Conservation (phyloP, 495 filamentous ascomycete genomes). For the Talaromyces nanjingensis region DNA sequence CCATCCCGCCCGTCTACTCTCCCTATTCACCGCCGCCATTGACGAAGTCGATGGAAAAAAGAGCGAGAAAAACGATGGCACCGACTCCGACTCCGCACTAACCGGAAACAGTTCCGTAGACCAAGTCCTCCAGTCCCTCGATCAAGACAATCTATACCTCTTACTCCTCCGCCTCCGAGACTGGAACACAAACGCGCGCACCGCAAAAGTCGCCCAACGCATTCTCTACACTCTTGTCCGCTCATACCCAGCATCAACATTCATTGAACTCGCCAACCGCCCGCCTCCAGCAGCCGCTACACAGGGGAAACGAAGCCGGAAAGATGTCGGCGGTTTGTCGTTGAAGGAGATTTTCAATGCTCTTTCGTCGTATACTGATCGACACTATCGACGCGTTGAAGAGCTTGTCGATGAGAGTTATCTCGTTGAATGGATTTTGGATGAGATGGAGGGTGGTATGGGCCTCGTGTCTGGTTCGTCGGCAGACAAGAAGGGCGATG, state of each 20-base stretch:
- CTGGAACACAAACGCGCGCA: slow-evolving; percentile 94
- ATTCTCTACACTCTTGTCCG: slow-evolving; percentile 75
- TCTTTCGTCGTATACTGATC: slow-evolving; percentile 79
- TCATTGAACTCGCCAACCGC: slow-evolving; percentile 56
- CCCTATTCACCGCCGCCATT: slow-evolving; percentile 73
- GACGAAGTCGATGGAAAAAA: slow-evolving; percentile 42
- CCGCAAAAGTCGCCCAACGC: slow-evolving; percentile 76
- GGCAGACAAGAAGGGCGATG: slow-evolving; percentile 16
- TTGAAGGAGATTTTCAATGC: slow-evolving; percentile 78
- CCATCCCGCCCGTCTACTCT: slow-evolving; percentile 78
- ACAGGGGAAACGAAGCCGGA: slow-evolving; percentile 23
- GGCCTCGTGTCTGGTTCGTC: slow-evolving; percentile 24
- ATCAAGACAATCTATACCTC: slow-evolving; percentile 71
- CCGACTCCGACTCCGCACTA: slow-evolving; percentile 52
- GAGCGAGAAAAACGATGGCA: slow-evolving; percentile 24
- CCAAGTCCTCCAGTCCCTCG: slow-evolving; percentile 69
- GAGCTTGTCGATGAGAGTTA: slow-evolving; percentile 92
- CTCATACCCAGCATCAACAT: slow-evolving; percentile 64
- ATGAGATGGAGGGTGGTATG: slow-evolving; percentile 77
- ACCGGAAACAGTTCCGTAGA: slow-evolving; percentile 76
- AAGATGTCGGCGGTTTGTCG: slow-evolving; percentile 48
- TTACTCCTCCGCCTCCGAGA: slow-evolving; percentile 77
- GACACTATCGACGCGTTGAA: slow-evolving; percentile 82
- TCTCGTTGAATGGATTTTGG: slow-evolving; percentile 83
- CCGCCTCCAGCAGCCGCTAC: slow-evolving; percentile 21